Percentiles rank a stretch among this genome's conserved stretches.
phyloP scores from a whole-genome alignment of 2,329 filamentous ascomycete genomes.

The Ustulina deusta region DNA sequence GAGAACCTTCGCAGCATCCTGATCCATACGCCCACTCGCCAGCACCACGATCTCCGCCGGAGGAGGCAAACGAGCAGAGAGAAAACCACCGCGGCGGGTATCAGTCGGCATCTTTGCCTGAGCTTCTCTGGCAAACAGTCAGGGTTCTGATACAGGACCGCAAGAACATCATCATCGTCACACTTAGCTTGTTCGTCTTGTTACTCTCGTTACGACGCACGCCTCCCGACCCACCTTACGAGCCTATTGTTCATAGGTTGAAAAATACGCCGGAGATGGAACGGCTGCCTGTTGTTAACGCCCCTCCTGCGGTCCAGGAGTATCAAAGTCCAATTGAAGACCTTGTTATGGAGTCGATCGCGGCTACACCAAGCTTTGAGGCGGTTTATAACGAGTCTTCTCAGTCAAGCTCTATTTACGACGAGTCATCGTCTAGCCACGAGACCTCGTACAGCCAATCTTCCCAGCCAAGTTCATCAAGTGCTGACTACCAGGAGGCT shows the following conservation, averaged over 20 bases:
- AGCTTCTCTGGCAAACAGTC: slow-evolving; percentile 66
- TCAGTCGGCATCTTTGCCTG: slow-evolving; percentile 63
- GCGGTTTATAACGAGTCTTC: background rate
- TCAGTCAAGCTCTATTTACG: slow-evolving; percentile 1
- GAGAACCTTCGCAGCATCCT: slow-evolving; percentile 39
- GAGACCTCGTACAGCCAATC: slow-evolving; percentile 6
- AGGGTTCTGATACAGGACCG: slow-evolving; percentile 67
- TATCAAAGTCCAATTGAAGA: slow-evolving; percentile 23
- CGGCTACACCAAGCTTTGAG: slow-evolving; percentile 14
- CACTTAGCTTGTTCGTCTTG: slow-evolving; percentile 66
- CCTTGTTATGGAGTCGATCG: slow-evolving; percentile 21
- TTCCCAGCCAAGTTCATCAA: background rate
- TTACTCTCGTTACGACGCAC: slow-evolving; percentile 59
- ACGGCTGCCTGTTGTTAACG: slow-evolving; percentile 37
- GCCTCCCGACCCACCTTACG: slow-evolving; percentile 48
- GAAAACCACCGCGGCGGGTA: slow-evolving; percentile 49
- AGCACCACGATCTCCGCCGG: slow-evolving; percentile 46
- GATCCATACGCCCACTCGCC: slow-evolving; percentile 45
- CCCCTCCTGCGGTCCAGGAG: slow-evolving; percentile 27
- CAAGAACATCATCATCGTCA: slow-evolving; percentile 69
- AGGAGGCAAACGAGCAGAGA: slow-evolving; percentile 50
- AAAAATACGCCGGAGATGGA: slow-evolving; percentile 45
- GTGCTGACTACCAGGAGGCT: background rate
- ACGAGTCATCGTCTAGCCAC: slow-evolving; percentile 10
- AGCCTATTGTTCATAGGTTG: slow-evolving; percentile 46